Percentiles rank a stretch among this genome's conserved stretches.
phyloP scores from a whole-genome alignment of 2,329 filamentous ascomycete genomes.

The Setomelanomma holmii region DNA sequence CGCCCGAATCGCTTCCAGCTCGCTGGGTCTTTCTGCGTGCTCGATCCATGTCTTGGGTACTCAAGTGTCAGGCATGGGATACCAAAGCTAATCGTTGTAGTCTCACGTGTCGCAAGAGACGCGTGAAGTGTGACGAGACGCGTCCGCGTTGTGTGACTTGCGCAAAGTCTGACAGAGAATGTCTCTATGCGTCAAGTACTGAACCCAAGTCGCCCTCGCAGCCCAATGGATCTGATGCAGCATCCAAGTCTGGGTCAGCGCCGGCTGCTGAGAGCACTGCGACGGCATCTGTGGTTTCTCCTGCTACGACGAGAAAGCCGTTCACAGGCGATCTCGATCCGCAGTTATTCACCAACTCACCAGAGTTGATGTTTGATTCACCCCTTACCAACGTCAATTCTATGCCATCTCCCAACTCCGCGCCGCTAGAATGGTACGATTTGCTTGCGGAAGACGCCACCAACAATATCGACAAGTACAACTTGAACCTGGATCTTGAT shows the following conservation, averaged over 20 bases:
- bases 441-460: constrained; percentile 55
- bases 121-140: constrained; percentile 61
- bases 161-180: constrained; percentile 53
- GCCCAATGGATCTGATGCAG: constrained; percentile 19
- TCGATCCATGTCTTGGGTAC: too few relatives aligned
- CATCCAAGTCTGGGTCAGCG: constrained; percentile 18
- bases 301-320: constrained; percentile 21
- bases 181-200: constrained; percentile 44
- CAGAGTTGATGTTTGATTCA: constrained; percentile 43
- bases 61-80: too few relatives aligned
- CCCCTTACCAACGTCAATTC: constrained; percentile 40
- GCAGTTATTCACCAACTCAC: constrained; percentile 30
- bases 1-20: neutral
- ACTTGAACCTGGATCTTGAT: constrained; percentile 41
- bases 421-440: constrained; percentile 59
- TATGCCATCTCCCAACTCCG: constrained; percentile 51
- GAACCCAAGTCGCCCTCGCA: constrained; percentile 13
- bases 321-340: constrained; percentile 28
- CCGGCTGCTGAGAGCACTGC: constrained; percentile 11
- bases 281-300: constrained; percentile 18
- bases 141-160: constrained; percentile 55
- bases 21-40: too few relatives aligned
- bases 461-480: constrained; percentile 44
- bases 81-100: constrained; percentile 31
- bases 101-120: constrained; percentile 55